These are phyloP conservation scores for Zychaea mexicana DNA, from an alignment of 371 early-diverging fungal genomes.

Conservation along the genomic window DNA sequence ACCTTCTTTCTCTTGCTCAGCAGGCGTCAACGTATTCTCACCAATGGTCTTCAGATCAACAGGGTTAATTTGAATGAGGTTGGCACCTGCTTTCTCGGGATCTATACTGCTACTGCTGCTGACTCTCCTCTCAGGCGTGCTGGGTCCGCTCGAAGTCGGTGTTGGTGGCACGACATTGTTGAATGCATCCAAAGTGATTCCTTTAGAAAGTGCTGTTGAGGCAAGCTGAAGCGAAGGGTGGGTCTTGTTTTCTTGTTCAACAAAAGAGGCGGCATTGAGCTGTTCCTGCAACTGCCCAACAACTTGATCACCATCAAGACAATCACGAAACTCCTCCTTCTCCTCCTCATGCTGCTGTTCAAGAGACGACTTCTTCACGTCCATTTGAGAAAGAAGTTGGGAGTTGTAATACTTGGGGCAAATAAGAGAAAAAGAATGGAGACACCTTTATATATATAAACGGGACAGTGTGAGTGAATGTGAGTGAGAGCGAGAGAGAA, in stretches of 20 bases:
- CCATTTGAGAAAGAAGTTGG: background rate
- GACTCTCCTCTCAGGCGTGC: background rate
- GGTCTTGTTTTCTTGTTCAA: conserved; percentile 10
- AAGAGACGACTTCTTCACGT: background rate
- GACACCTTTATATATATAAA: too few relatives aligned
- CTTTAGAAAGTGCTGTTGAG: conserved; percentile 10
- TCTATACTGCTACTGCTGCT: conserved; percentile 2
- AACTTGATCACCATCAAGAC: background rate
- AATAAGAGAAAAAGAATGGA: conserved; percentile 5
- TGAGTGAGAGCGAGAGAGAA: background rate
- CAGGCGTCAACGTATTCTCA: conserved; percentile 45
- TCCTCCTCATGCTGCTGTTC: too few relatives aligned
- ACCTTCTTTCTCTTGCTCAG: conserved; percentile 59
- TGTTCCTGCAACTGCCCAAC: background rate
- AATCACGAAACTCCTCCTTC: background rate
- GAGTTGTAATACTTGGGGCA: background rate
- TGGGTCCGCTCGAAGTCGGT: conserved; percentile 4
- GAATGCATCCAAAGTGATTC: conserved; percentile 6
- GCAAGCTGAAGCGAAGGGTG: conserved; percentile 22
- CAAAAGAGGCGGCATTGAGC: conserved; percentile 3
- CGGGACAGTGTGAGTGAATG: too few relatives aligned
- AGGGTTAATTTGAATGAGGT: conserved; percentile 16
- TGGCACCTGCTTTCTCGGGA: conserved; percentile 18
- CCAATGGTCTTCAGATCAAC: conserved; percentile 22
- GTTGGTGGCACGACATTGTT: conserved; percentile 11